Evolutionary conservation across 805 yeast species (phyloP), one percentile per base, ranked within the genome.

Genomic region (Nakazawaea populi): DNA sequence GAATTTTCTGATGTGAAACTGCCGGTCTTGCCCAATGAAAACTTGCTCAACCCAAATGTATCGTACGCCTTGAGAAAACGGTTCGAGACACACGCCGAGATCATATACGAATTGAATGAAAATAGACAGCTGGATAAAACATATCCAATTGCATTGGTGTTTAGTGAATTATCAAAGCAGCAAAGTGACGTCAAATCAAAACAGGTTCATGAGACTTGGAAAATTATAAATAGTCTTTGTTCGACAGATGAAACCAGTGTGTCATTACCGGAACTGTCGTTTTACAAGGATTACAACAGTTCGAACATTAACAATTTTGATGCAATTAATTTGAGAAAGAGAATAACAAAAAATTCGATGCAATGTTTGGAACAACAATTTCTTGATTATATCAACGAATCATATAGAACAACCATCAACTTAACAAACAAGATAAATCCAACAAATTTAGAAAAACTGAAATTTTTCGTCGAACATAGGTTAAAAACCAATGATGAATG

Each of bases 121-220:
- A 70, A 84, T 30, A 75, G 96, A 56, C 79, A 85, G 56, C 63
- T 69, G 3, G 64, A 70, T 39, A 70, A 70, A 14, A 68, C 73
- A 18, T 86, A 81, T 60, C 82, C 85, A 8, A 59, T 89, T 27
- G 73, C 84, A 27, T 65, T 76, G 18, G 85, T 77, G 44, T 78
- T 89, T 56, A 77, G 81, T 7, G 83, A 79, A 39, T 71, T 84
- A 41, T 77, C 84, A 52, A 77, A 78, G 53, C 67, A 72, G 40
- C 83, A 81, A 24, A 68, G 78, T 4, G 90, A 84, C 59, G 68
- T 80, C 36, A 82, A 80, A 55, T 79, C 89, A 4, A 83, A 78
- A 59, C 96, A 87, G 64, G 66, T 89, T 48, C 72, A 79, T 45
- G 96, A 88, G 57, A 74, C 85, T 18, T 89, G 94, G 89, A 73